Evolutionary conservation across 352 stramenopile genomes (phyloP).

Genomic region (Globisporangium echinulatum): DNA sequence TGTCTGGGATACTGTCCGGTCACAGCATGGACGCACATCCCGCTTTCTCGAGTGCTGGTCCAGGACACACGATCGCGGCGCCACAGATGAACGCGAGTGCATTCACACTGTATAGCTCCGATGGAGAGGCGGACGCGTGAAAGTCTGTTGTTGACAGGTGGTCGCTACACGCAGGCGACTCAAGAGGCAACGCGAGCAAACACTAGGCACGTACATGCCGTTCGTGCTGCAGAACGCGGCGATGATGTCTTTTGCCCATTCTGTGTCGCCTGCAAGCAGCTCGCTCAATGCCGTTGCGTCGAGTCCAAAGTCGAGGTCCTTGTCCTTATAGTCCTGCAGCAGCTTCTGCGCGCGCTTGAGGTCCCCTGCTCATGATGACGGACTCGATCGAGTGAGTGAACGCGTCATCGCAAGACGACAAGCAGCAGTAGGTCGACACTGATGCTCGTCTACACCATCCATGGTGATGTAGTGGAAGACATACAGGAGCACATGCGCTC

Average conservation of each 20-base stretch:
- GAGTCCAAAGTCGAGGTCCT: conserved; percentile 68
- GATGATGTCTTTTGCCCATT: conserved; percentile 49
- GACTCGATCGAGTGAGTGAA: not conserved
- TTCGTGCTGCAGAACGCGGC: conserved; percentile 49
- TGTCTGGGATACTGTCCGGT: no score
- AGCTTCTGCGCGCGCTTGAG: conserved; percentile 39
- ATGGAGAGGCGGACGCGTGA: no score
- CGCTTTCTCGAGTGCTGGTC: conserved; percentile 46
- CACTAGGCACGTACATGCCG: conserved; percentile 38
- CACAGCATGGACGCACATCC: conserved; percentile 16
- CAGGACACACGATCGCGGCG: conserved; percentile 33
- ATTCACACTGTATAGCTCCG: conserved; percentile 35
- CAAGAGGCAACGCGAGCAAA: no score
- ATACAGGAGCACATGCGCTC: conserved; percentile 48
- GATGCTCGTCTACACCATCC: no score
- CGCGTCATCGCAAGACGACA: not conserved
- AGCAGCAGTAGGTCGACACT: not conserved
- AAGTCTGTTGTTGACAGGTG: no score
- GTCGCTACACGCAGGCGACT: no score
- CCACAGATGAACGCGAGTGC: conserved; percentile 61
- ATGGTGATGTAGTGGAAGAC: not conserved
- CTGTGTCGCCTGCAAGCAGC: conserved; percentile 38
- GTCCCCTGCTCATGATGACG: conserved; percentile 25
- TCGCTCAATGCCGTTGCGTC: conserved; percentile 42
- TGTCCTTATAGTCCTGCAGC: conserved; percentile 64